Percentiles rank a stretch among this genome's conserved stretches.
These are phyloP conservation scores for Melanogaster broomeanus DNA, from an alignment of 768 basidiomycete genomes.

Conservation along the genomic window DNA sequence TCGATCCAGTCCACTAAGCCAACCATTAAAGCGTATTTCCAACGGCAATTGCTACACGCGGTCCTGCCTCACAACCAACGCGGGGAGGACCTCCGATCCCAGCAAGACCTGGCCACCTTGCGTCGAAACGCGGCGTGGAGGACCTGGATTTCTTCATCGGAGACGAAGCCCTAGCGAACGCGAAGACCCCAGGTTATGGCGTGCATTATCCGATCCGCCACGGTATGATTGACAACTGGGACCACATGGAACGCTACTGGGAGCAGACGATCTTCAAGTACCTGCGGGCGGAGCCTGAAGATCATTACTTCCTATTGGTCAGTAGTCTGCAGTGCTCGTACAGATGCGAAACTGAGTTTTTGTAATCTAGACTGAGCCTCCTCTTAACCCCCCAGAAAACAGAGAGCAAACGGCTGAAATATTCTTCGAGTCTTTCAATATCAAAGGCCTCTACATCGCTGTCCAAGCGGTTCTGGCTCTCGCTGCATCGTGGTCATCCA, in stretches of 20 bases:
- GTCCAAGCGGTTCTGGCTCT: slow-evolving; percentile 98
- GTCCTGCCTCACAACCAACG: slow-evolving; percentile 56
- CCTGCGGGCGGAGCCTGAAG: slow-evolving; percentile 96
- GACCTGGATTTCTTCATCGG: slow-evolving; percentile 99
- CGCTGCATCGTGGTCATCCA: slow-evolving; percentile 95
- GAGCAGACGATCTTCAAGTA: slow-evolving; percentile 99
- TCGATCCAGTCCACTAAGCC: slow-evolving; percentile 5
- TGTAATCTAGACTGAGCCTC: slow-evolving; percentile 86
- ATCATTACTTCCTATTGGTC: slow-evolving; percentile 97
- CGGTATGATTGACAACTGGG: slow-evolving; percentile 98
- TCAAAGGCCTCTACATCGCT: slow-evolving; percentile 97
- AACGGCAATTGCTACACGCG: slow-evolving; percentile 90
- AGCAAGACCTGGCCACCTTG: slow-evolving; percentile 86
- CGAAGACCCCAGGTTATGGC: slow-evolving; percentile 91
- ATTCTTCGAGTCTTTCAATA: slow-evolving; percentile 99
- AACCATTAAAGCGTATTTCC: slow-evolving; percentile 78
- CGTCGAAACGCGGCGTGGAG: slow-evolving; percentile 95
- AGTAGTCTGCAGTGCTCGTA: slow-evolving; percentile 31
- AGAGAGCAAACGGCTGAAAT: slow-evolving; percentile 99
- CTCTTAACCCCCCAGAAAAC: slow-evolving; percentile 97
- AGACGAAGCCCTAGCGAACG: slow-evolving; percentile 94
- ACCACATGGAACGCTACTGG: slow-evolving; percentile 99
- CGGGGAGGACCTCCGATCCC: slow-evolving; percentile 79
- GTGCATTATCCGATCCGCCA: slow-evolving; percentile 97
- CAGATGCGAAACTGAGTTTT: neutral